These are phyloP conservation scores for Spathaspora passalidarum DNA, from an alignment of 805 yeast species.

Conservation along the genomic window DNA sequence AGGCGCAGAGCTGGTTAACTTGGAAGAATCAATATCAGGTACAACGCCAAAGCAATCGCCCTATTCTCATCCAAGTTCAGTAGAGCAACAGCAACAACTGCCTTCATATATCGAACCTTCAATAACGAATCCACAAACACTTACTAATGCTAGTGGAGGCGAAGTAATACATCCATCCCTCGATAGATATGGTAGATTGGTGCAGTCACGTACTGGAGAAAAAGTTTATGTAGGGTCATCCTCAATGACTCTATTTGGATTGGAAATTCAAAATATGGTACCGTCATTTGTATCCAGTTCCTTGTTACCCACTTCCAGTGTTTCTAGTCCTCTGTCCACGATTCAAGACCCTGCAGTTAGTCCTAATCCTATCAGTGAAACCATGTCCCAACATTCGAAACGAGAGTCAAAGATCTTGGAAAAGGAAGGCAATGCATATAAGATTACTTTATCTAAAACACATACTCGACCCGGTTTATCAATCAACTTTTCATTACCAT, in stretches of 20 bases:
- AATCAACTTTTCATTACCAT: slow-evolving; percentile 70
- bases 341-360: slow-evolving; percentile 9
- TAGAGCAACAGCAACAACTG: slow-evolving; percentile 7
- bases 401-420: slow-evolving; percentile 60
- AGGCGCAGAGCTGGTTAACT: not conserved
- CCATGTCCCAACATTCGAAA: slow-evolving; percentile 11
- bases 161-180: slow-evolving; percentile 71
- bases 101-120: not conserved
- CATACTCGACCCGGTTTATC: slow-evolving; percentile 66
- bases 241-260: slow-evolving; percentile 77
- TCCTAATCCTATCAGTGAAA: slow-evolving; percentile 14
- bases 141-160: slow-evolving; percentile 4
- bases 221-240: slow-evolving; percentile 76
- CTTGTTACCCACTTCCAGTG: slow-evolving; percentile 7
- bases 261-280: slow-evolving; percentile 69
- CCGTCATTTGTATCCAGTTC: slow-evolving; percentile 24
- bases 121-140: not conserved
- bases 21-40: not conserved
- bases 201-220: slow-evolving; percentile 74
- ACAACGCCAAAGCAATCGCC: not conserved
- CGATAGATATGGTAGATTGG: slow-evolving; percentile 67
- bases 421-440: slow-evolving; percentile 74
- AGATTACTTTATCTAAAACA: slow-evolving; percentile 64
- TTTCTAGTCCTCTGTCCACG: slow-evolving; percentile 7
- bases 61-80: not conserved